These are phyloP conservation scores for Populus deltoides DNA, from an alignment of 345 rosid species.

Conservation along the genomic window DNA sequence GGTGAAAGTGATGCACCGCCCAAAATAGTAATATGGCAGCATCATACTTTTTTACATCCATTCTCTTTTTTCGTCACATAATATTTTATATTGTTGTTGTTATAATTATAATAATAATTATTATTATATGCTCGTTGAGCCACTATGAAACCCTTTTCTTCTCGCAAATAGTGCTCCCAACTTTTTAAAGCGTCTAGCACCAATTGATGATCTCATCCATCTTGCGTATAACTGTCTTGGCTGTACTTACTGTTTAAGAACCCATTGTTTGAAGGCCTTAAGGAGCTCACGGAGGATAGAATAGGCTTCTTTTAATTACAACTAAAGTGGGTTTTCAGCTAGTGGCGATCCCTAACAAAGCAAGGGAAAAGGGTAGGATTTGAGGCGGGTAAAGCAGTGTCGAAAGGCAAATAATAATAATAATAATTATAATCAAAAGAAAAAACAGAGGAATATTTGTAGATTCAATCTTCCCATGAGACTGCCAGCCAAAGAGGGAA, in stretches of 20 bases:
- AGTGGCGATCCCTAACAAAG: background rate
- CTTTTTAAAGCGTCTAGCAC: background rate
- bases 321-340: background rate
- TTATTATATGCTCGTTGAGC: background rate
- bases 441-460: background rate
- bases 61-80: background rate
- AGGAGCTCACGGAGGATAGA: background rate
- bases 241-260: background rate
- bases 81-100: no score
- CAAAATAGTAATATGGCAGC: slow-evolving; percentile 30
- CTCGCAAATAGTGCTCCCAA: background rate
- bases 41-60: slow-evolving; percentile 24
- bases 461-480: background rate
- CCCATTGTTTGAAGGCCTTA: background rate
- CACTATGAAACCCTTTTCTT: background rate
- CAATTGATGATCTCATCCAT: background rate
- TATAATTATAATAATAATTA: no score
- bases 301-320: background rate
- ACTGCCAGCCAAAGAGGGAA: background rate
- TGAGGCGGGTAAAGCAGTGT: background rate
- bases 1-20: slow-evolving; percentile 40
- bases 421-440: background rate
- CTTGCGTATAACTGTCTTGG: background rate
- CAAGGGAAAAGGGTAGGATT: background rate
- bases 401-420: background rate